Base-by-base conservation (phyloP, 1,284 basidiomycete genomes). In the Malassezia sympodialis region DNA sequence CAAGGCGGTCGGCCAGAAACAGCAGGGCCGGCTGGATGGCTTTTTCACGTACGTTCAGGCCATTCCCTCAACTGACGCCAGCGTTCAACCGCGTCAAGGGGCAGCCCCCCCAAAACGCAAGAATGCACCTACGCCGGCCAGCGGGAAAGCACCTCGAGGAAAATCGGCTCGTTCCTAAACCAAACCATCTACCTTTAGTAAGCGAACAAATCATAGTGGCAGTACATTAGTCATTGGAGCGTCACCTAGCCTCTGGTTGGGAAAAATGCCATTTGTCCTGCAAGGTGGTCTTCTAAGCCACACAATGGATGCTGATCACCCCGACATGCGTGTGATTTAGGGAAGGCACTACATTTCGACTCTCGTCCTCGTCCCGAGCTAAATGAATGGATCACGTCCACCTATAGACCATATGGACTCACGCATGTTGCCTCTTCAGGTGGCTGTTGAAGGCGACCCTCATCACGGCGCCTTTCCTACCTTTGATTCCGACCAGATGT, bases 1-100 rank as follows among this genome's bases (percentile, higher is more conserved):
- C 44, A 93, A 90, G 69, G 87, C 84, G 74, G 79, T 96, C 44
- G 85, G 83, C 49, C 83, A 85, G 37, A 98, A 96, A 73, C 93
- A 96, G 68, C 94, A 98, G 78, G 91, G 93, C 8, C 84, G 93
- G 10, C 79, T 98, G 8, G 94, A 98, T 67, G 88, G 90, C 0
- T 98, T 96, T 78, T 98, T 98, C 47, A 67, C 61, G 62, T 62
- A 53, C 31, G 63, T 60, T 10, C 8, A 34, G 12, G 3, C n/a
- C 27, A 15, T 2, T 24, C 7, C 23, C 40, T 14, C 30, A 4
- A 37, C 31, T 27, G 30, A 28, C 45, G 8, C 23, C 21, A 49
- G 46, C 21, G 27, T 35, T 26, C 46, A 49, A 30, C 44, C 44
- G 17, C 27, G 30, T 14, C 44, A 30, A 12, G 24, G 27, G 1